Evolutionary conservation across 2,329 filamentous ascomycete species (phyloP).

Genomic region (Peltaster fructicola): DNA sequence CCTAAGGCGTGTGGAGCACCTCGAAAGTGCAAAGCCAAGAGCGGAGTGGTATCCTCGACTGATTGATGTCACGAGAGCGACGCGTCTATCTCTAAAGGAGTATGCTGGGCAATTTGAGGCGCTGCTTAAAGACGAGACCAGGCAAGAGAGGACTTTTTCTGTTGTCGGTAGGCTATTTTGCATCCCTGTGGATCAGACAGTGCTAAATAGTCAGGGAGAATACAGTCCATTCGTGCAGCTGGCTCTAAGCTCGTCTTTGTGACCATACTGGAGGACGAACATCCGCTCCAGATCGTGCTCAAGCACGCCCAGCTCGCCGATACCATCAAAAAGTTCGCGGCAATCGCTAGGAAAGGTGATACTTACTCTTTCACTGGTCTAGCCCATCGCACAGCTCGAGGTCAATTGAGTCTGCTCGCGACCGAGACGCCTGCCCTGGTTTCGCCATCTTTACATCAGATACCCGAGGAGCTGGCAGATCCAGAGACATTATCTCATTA

Average conservation of each 20-base stretch:
- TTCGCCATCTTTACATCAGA: conserved; percentile 59
- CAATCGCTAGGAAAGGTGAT: conserved; percentile 62
- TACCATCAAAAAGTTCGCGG: conserved; percentile 42
- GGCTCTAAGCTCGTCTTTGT: conserved; percentile 73
- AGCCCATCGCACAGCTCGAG: conserved; percentile 51
- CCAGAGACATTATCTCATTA: conserved; percentile 55
- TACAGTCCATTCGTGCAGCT: conserved; percentile 51
- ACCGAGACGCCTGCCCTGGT: conserved; percentile 51
- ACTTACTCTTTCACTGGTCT: conserved; percentile 53
- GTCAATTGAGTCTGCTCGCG: conserved; percentile 58
- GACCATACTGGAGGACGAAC: conserved; percentile 56
- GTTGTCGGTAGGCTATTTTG: too few species aligned
- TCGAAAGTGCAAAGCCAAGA: conserved; percentile 32
- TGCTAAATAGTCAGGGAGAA: conserved; percentile 39
- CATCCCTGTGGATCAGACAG: conserved; percentile 5
- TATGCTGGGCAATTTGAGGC: conserved; percentile 15
- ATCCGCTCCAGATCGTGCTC: conserved; percentile 59
- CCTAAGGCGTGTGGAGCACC: conserved; percentile 35
- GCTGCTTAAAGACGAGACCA: conserved; percentile 7
- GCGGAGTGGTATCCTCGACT: conserved; percentile 39
- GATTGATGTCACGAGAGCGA: conserved; percentile 7
- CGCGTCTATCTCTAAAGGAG: conserved; percentile 6
- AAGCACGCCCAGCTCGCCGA: conserved; percentile 39
- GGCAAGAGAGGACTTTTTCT: too few species aligned
- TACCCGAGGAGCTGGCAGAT: conserved; percentile 54